Conservation (phyloP, 1,139 yeast genomes). For the Kodamaea derodonti region DNA sequence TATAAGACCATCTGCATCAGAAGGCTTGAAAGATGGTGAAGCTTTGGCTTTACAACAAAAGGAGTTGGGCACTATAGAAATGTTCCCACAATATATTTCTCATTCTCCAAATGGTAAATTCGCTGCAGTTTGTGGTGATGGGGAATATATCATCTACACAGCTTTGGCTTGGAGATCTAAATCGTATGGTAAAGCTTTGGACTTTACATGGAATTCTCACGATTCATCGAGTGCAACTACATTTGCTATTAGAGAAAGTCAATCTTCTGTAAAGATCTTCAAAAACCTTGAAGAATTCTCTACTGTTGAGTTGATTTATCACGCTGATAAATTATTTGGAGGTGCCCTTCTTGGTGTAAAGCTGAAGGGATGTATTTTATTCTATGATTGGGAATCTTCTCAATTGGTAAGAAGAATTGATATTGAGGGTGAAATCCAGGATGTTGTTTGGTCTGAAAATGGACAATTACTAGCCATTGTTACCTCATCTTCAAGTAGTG, state of each 20-base stretch:
- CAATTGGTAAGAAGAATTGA: conserved; percentile 77
- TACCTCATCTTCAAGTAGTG: conserved; percentile 37
- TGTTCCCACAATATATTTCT: conserved; percentile 78
- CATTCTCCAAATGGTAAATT: conserved; percentile 98
- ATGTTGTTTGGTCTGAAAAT: conserved; percentile 88
- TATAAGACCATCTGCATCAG: conserved; percentile 63
- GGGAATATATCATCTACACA: conserved; percentile 93
- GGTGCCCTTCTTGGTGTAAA: conserved; percentile 85
- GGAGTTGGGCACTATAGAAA: conserved; percentile 88
- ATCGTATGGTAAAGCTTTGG: conserved; percentile 84
- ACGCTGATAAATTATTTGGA: conserved; percentile 78
- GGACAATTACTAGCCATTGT: conserved; percentile 84
- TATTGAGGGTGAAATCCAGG: conserved; percentile 67
- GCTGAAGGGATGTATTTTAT: conserved; percentile 75
- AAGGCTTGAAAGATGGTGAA: conserved; percentile 78
- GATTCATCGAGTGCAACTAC: conserved; percentile 66
- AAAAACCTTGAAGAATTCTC: conserved; percentile 82
- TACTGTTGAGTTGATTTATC: conserved; percentile 62
- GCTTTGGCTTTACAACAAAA: conserved; percentile 69
- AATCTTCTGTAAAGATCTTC: conserved; percentile 62
- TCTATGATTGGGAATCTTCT: conserved; percentile 94
- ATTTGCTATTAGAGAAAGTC: conserved; percentile 77
- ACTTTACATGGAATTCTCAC: conserved; percentile 87
- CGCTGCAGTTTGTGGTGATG: conserved; percentile 97
- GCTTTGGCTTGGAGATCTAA: conserved; percentile 98